Conservation (phyloP, 2,329 filamentous ascomycete genomes). For the Phialocephala sp. region DNA sequence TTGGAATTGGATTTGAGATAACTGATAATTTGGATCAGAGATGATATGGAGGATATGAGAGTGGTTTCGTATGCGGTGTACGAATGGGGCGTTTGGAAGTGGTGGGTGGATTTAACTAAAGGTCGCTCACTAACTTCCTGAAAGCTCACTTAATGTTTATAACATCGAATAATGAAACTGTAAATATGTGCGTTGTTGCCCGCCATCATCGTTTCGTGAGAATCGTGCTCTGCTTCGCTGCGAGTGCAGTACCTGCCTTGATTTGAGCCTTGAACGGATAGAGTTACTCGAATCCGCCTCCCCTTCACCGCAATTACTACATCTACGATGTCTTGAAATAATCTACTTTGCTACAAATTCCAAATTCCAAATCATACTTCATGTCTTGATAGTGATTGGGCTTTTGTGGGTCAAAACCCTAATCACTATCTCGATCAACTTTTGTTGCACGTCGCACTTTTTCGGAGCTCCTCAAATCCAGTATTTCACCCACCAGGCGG, state of each 20-base stretch:
- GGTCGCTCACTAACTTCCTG: background rate
- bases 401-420: too few relatives aligned
- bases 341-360: too few relatives aligned
- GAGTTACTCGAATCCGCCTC: too few relatives aligned
- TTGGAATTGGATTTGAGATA: background rate
- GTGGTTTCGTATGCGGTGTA: background rate
- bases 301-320: too few relatives aligned
- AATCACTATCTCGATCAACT: too few relatives aligned
- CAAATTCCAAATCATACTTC: too few relatives aligned
- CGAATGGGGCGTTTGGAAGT: conserved; percentile 4
- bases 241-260: background rate
- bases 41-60: background rate
- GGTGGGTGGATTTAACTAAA: background rate
- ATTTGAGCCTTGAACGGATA: too few relatives aligned
- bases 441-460: too few relatives aligned
- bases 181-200: background rate
- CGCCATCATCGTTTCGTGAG: background rate
- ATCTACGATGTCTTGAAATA: too few relatives aligned
- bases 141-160: conserved; percentile 13
- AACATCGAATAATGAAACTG: conserved; percentile 8
- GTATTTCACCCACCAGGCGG: too few relatives aligned
- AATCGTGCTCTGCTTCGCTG: background rate
- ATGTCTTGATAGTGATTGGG: too few relatives aligned
- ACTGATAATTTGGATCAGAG: conserved; percentile 3
- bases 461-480: too few relatives aligned